These are phyloP conservation scores for Setaria viridis DNA, from an alignment of 202 grass and related monocot genomes.

Conservation along the genomic window DNA sequence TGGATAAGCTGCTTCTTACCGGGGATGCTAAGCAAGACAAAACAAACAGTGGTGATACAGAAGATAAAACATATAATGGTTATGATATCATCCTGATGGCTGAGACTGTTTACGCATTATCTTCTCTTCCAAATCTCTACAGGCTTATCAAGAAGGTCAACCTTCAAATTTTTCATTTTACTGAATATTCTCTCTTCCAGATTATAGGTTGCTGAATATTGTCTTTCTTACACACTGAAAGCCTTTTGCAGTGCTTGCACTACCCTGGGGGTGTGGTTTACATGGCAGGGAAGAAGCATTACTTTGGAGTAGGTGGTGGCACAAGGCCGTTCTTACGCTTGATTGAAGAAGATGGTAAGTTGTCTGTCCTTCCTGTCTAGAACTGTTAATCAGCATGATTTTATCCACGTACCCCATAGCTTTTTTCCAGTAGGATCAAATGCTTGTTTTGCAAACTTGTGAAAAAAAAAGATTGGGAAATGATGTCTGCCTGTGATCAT, in stretches of 20 bases:
- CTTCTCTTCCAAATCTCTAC: slow-evolving; percentile 80
- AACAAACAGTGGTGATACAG: slow-evolving; percentile 28
- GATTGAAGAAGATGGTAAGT: slow-evolving; percentile 88
- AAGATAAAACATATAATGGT: slow-evolving; percentile 47
- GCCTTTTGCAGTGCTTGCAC: slow-evolving; percentile 58
- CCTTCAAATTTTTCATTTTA: slow-evolving; percentile 14
- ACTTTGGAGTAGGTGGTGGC: slow-evolving; percentile 97
- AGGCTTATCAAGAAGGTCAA: slow-evolving; percentile 78
- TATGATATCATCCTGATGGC: slow-evolving; percentile 98
- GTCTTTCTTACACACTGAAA: slow-evolving; percentile 36
- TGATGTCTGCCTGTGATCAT: background rate
- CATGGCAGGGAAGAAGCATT: slow-evolving; percentile 96
- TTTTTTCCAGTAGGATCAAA: slow-evolving; percentile 12
- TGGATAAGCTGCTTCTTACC: slow-evolving; percentile 68
- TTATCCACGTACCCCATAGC: background rate
- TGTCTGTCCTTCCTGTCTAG: slow-evolving; percentile 13
- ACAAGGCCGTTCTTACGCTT: slow-evolving; percentile 87
- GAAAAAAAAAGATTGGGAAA: slow-evolving; percentile 11
- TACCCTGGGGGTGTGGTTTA: slow-evolving; percentile 68
- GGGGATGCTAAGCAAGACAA: slow-evolving; percentile 45
- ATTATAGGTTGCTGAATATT: slow-evolving; percentile 6
- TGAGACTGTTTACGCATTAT: slow-evolving; percentile 82
- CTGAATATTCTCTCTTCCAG: slow-evolving; percentile 20
- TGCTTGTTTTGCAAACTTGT: slow-evolving; percentile 17
- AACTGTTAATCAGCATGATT: slow-evolving; percentile 21